These are phyloP conservation scores for Lagerstroemia speciosa DNA, from an alignment of 345 rosid species.

Conservation along the genomic window DNA sequence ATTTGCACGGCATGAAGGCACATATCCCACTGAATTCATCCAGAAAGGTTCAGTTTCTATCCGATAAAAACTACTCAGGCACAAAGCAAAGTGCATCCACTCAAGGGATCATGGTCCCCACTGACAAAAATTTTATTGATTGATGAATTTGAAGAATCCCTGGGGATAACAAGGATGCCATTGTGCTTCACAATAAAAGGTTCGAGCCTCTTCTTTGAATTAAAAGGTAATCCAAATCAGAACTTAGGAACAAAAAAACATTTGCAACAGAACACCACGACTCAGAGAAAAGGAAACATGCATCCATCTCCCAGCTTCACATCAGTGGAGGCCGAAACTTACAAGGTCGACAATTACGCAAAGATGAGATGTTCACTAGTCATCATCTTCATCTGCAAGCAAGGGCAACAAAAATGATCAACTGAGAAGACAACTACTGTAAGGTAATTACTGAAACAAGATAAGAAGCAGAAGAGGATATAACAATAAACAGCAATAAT, in stretches of 20 bases:
- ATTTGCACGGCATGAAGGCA: neutral
- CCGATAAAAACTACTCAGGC: neutral
- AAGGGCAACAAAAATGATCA: neutral
- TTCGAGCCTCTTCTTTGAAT: neutral
- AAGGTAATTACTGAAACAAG: neutral
- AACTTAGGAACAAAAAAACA: neutral
- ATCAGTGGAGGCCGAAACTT: neutral
- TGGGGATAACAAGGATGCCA: neutral
- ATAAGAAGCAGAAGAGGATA: neutral
- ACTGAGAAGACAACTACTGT: neutral
- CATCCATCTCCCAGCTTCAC: neutral
- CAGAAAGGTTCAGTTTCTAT: neutral
- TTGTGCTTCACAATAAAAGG: neutral
- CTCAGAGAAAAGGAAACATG: neutral
- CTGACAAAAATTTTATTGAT: neutral
- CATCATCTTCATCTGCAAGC: conserved; percentile 8
- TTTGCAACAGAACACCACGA: neutral
- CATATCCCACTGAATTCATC: neutral
- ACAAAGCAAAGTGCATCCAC: neutral
- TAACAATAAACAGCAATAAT: neutral
- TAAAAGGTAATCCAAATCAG: neutral
- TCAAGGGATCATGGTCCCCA: neutral
- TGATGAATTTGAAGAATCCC: neutral
- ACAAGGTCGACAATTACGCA: neutral
- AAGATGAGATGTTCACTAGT: neutral